Percentiles rank a stretch among this genome's conserved stretches.
These are phyloP conservation scores for Peltaster fructicola DNA, from an alignment of 2,329 filamentous ascomycete species.

Conservation along the genomic window DNA sequence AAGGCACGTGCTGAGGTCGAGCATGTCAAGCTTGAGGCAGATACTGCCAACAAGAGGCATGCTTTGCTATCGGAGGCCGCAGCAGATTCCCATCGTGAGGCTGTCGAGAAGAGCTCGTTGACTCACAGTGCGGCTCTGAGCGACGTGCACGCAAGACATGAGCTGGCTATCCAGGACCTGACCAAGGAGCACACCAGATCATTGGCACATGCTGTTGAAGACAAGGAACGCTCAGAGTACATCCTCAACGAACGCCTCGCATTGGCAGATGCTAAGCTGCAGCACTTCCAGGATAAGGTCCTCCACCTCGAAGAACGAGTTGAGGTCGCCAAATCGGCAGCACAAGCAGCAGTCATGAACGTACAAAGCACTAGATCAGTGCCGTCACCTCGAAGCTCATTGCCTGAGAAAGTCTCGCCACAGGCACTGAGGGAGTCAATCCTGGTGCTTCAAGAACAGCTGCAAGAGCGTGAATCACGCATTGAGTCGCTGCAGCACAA, in stretches of 20 bases:
- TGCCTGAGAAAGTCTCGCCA: constrained; percentile 77
- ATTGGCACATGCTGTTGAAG: constrained; percentile 42
- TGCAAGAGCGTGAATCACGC: constrained; percentile 78
- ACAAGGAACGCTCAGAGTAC: constrained; percentile 62
- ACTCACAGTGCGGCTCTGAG: constrained; percentile 35
- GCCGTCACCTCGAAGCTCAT: constrained; percentile 17
- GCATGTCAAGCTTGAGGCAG: constrained; percentile 57
- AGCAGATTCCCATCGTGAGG: constrained; percentile 46
- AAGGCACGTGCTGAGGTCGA: constrained; percentile 61
- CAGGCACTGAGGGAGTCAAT: constrained; percentile 93
- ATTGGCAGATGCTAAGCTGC: constrained; percentile 66
- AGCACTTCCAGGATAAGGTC: constrained; percentile 74
- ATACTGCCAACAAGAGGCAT: constrained; percentile 62
- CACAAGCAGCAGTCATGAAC: constrained; percentile 63
- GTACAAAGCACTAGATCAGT: constrained; percentile 12
- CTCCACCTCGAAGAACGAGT: constrained; percentile 77
- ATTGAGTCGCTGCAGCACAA: constrained; percentile 75
- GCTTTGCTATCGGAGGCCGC: constrained; percentile 76
- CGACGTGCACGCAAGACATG: constrained; percentile 41
- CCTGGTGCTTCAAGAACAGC: constrained; percentile 85
- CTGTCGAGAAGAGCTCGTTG: constrained; percentile 37
- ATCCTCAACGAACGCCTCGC: constrained; percentile 66
- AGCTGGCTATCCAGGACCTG: constrained; percentile 15
- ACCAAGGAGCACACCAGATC: constrained; percentile 44
- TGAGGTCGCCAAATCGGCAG: constrained; percentile 74